Base-by-base conservation (phyloP, 495 filamentous ascomycete species). In the Aspergillus olivimuriae region DNA sequence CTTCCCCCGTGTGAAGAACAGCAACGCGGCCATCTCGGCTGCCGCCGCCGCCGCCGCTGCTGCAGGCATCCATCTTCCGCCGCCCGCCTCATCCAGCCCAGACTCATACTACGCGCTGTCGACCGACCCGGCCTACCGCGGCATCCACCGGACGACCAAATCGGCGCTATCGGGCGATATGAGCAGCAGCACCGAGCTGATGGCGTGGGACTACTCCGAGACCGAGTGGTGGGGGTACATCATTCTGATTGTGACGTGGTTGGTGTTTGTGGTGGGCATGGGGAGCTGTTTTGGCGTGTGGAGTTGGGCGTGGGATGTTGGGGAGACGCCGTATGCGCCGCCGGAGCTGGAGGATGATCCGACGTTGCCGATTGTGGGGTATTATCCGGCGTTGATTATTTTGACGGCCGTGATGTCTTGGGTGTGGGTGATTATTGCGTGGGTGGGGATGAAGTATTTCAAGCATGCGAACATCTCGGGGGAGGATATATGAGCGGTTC, bases 361-460 rank as follows among this genome's bases (percentile, higher is more conserved):
- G 2, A 95, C 89, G 1, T 65, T 96, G 46, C 92, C 92, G 10
- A 95, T 98, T 53, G 85, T 92, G 4, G 92, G 92, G 1, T 98
- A 98, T 59, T 98, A 98, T 67, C 92, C 92, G 22, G 87, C 92
- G 17, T 60, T 98, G 58, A 86, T 95, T 38, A 89, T 96, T 46
- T 63, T 97, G 45, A 96, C 89, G 26, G 80, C 82, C 30, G 85
- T 98, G 24, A 95, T 98, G 90, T 87, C 89, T 4, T 98, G 92
- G 92, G 89, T 96, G 19, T 98, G 92, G 92, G 90, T 97, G 22
- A 79, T 91, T 23, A 81, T 94, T 43, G 94, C 94, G 11, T 98
- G 92, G 92, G 78, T 95, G 15, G 92, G 92, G 4, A 96, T 98
- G 91, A 98, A 98, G 64, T 97, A 96, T 65, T 98, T 98, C 56